Conservation (phyloP, 805 yeast species). For the Ogataea siamensis region DNA sequence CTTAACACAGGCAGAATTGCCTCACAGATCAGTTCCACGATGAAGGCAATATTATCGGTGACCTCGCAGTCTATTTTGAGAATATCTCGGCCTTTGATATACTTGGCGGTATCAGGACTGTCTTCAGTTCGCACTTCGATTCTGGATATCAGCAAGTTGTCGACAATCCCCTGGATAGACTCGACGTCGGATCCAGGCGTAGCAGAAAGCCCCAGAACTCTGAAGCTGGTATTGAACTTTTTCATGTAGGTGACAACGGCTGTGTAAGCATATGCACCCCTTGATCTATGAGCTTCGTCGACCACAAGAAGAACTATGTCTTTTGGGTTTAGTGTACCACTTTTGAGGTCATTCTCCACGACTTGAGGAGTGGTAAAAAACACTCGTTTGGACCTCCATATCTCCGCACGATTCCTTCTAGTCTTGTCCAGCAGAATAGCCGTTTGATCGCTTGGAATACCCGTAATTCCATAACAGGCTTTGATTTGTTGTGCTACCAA, state of each 20-base stretch:
- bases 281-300: constrained; percentile 95
- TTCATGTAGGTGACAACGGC: constrained; percentile 70
- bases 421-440: constrained; percentile 67
- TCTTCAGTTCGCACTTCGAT: constrained; percentile 86
- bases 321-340: constrained; percentile 76
- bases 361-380: constrained; percentile 97
- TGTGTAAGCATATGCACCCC: constrained; percentile 85
- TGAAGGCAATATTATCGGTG: constrained; percentile 52
- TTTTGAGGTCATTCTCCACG: constrained; percentile 80
- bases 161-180: constrained; percentile 82
- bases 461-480: constrained; percentile 86
- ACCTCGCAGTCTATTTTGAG: constrained; percentile 56
- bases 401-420: constrained; percentile 57
- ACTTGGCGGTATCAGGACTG: constrained; percentile 73
- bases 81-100: constrained; percentile 67
- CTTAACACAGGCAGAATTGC: constrained; percentile 68
- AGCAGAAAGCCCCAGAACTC: constrained; percentile 88
- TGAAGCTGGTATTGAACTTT: constrained; percentile 60
- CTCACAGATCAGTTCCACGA: constrained; percentile 52
- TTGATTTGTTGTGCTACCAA: constrained; percentile 93
- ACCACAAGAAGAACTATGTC: constrained; percentile 72
- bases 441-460: constrained; percentile 71
- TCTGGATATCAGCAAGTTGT: constrained; percentile 67
- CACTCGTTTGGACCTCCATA: constrained; percentile 77
- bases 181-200: constrained; percentile 91